Evolutionary conservation across 306 rosid species (phyloP), one percentile per base, ranked within the genome.

Genomic region (Vigna nakashimae): DNA sequence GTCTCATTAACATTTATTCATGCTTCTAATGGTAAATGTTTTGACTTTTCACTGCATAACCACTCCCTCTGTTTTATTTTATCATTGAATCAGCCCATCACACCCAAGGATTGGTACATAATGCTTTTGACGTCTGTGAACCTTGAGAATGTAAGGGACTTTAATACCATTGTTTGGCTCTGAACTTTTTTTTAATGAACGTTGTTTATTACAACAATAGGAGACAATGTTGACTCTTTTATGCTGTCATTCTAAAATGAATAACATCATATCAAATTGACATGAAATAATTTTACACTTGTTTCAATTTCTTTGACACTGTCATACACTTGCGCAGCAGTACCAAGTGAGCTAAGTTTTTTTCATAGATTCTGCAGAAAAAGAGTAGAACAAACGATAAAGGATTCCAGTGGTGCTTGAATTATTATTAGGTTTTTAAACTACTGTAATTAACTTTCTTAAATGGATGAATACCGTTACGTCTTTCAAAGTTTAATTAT

Each of bases 201-300:
- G 43, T 53, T 76, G 56, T 52, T 52, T 49, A 17, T 65, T 75
- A 32, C 7, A 11, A 32, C 38, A 62, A 48, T 66, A 22, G 71
- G 60, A 73, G 60, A 59, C 70, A 74, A 17, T 11, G 60, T 38
- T 42, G 10, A 17, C 63, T 68, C 50, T 43, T 42, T 51, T 1
- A 36, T 67, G 36, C 38, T 42, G 49, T 36, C 75, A 55, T 40
- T 52, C 34, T 10, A 26, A 7, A 16, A 18, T 40, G 12, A 38
- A 42, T 30, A 38, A n/a, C 16, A 7, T 65, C 70, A 10, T 2
- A n/a, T 38, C 1, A 38, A 65, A 65, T 9, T 16, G 43, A 36
- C 0, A 1, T 38, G 1, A 65, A 65, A 65, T 65, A 40, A 8
- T 65, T 65, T 18, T 65, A n/a, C 7, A 34, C 48, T 63, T 63